Conservation (phyloP, 768 basidiomycete species). For the Pholiota conissans region DNA sequence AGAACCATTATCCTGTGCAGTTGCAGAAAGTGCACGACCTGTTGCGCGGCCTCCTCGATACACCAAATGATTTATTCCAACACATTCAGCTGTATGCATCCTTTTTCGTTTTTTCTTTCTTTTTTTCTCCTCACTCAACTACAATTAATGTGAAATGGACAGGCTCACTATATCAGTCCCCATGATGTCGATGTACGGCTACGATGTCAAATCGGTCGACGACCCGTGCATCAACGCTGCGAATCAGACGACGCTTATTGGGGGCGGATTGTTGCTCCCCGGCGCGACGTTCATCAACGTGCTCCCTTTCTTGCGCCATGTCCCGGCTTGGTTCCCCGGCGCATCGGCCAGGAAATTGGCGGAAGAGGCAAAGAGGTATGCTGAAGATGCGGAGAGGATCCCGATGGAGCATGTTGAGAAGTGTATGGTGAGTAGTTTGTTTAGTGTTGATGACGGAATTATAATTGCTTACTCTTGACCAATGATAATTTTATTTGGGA, state of each 20-base stretch:
- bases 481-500: not conserved
- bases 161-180: conserved; percentile 14
- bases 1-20: conserved; percentile 27
- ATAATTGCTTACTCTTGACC: too few relatives aligned
- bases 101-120: too few relatives aligned
- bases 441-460: too few relatives aligned
- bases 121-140: too few relatives aligned
- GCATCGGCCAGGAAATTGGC: conserved; percentile 5
- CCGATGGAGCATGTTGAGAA: conserved; percentile 13
- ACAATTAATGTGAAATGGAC: too few relatives aligned
- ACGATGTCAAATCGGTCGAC: conserved; percentile 12
- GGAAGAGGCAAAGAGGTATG: not conserved
- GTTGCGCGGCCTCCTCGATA: conserved; percentile 23
- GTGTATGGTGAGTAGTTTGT: conserved; percentile 4
- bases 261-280: not conserved
- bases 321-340: conserved; percentile 16
- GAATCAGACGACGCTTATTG: not conserved
- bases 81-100: conserved; percentile 14
- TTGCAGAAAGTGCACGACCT: conserved; percentile 28
- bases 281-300: conserved; percentile 14
- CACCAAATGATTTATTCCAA: conserved; percentile 10
- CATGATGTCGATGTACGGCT: conserved; percentile 16
- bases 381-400: conserved; percentile 3
- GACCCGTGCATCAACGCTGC: conserved; percentile 13
- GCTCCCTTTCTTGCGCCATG: conserved; percentile 9